Evolutionary conservation across 108 stramenopile species (phyloP).

Genomic region (Cyclostephanos tholiformis): DNA sequence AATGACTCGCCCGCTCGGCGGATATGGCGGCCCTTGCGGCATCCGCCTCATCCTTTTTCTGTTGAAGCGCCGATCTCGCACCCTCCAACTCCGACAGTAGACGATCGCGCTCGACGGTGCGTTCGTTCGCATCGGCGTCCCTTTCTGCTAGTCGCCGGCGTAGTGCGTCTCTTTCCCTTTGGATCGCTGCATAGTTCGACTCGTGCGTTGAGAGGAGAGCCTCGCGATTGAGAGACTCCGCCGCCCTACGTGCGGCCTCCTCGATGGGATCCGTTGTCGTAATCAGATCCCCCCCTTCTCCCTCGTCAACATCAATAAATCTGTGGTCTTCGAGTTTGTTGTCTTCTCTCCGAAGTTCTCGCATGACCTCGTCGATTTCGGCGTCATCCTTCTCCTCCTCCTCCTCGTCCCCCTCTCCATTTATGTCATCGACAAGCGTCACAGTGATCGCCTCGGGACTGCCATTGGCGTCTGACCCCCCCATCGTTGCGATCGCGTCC

Average conservation of each 20-base stretch:
- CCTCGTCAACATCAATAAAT: not conserved
- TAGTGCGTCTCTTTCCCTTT: conserved; percentile 36
- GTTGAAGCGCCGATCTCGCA: not conserved
- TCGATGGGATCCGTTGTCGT: conserved; percentile 1
- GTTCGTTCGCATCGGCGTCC: not conserved
- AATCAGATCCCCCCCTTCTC: not conserved
- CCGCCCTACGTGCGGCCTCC: conserved; percentile 29
- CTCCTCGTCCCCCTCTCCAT: conserved; percentile 7
- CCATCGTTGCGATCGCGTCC: not conserved
- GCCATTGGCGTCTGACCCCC: conserved; percentile 3
- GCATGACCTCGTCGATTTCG: not conserved
- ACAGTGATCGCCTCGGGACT: conserved; percentile 4
- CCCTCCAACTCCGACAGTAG: not conserved
- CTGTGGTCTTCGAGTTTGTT: not conserved
- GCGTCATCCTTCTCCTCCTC: not conserved
- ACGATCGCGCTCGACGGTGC: not conserved
- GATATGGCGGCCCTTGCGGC: not conserved
- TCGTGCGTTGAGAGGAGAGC: conserved; percentile 46
- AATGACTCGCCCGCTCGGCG: not conserved
- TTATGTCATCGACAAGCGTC: not conserved
- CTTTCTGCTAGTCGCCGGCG: conserved; percentile 12
- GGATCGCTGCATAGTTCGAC: conserved; percentile 24
- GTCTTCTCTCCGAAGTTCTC: too few species aligned
- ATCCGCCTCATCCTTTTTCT: not conserved
- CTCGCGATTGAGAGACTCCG: conserved; percentile 28